Evolutionary conservation across 345 rosid species (phyloP).

Genomic region (Physaria fendleri): DNA sequence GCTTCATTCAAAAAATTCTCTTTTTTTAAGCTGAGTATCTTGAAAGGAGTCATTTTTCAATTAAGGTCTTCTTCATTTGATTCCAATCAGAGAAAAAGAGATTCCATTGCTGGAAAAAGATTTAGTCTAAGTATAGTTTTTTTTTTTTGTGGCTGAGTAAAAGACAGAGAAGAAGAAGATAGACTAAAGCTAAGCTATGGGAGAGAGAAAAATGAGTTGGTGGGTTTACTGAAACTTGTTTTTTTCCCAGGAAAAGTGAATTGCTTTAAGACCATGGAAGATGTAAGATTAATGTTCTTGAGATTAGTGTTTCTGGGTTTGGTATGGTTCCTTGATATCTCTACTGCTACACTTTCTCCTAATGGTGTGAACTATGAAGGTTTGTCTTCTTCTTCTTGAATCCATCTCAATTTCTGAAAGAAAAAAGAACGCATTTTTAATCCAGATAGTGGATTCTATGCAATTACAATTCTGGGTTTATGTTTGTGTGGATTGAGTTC

Average conservation of each 20-base stretch:
- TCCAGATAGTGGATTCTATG: slow-evolving; percentile 12
- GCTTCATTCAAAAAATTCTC: slow-evolving; percentile 27
- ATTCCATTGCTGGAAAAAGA: slow-evolving; percentile 12
- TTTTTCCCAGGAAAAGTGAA: slow-evolving; percentile 19
- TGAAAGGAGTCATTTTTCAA: slow-evolving; percentile 28
- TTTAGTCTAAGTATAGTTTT: slow-evolving; percentile 17
- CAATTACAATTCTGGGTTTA: not conserved
- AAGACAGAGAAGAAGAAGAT: slow-evolving; percentile 20
- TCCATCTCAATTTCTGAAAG: not conserved
- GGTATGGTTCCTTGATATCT: slow-evolving; percentile 44
- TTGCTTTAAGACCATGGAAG: slow-evolving; percentile 37
- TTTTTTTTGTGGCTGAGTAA: slow-evolving; percentile 28
- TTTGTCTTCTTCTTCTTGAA: slow-evolving; percentile 31
- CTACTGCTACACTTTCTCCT: slow-evolving; percentile 91
- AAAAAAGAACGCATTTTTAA: not conserved
- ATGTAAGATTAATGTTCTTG: slow-evolving; percentile 38
- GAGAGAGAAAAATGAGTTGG: slow-evolving; percentile 28
- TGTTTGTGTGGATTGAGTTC: slow-evolving; percentile 16
- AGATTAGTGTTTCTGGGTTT: slow-evolving; percentile 51
- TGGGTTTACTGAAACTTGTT: slow-evolving; percentile 24
- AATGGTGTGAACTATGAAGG: slow-evolving; percentile 98
- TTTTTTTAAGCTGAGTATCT: slow-evolving; percentile 19
- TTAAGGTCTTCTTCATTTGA: slow-evolving; percentile 31
- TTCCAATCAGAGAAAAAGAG: not conserved
- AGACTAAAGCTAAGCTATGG: slow-evolving; percentile 14